Evolutionary conservation across 1,139 yeast species (phyloP).

Genomic region (Hemisphaericaspora xylanilytica): DNA sequence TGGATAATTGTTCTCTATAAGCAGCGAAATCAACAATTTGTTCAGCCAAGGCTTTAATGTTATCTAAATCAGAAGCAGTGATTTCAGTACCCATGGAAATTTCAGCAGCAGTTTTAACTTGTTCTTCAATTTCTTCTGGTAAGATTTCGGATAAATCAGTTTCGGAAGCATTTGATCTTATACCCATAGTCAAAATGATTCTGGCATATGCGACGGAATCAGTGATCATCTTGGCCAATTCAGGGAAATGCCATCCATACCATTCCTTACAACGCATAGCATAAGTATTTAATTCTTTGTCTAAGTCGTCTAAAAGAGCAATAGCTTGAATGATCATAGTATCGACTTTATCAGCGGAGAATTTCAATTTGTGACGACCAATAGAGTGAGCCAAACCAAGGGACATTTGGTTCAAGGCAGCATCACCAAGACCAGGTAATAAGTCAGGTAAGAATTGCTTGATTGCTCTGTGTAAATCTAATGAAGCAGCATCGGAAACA

Average conservation of each 20-base stretch:
- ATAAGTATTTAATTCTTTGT: slow-evolving; percentile 94
- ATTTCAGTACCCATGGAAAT: slow-evolving; percentile 99
- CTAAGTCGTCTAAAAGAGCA: slow-evolving; percentile 93
- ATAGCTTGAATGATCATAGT: slow-evolving; percentile 98
- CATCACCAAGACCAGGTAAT: slow-evolving; percentile 87
- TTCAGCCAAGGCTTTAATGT: slow-evolving; percentile 85
- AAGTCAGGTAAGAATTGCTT: slow-evolving; percentile 91
- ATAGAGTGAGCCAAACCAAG: slow-evolving; percentile 96
- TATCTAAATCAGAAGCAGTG: slow-evolving; percentile 80
- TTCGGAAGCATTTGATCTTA: no score
- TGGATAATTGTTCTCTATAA: slow-evolving; percentile 88
- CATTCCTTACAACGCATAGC: slow-evolving; percentile 99
- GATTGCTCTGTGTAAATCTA: slow-evolving; percentile 92
- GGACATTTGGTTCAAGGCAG: slow-evolving; percentile 88
- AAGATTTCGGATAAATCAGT: no score
- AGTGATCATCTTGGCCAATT: slow-evolving; percentile 92
- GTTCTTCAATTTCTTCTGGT: no score
- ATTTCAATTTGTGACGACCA: slow-evolving; percentile 98
- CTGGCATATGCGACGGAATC: slow-evolving; percentile 89
- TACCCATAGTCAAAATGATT: slow-evolving; percentile 77
- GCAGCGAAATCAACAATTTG: slow-evolving; percentile 94
- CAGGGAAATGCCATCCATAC: slow-evolving; percentile 99
- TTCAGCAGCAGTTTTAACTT: no score
- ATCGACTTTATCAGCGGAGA: slow-evolving; percentile 96
- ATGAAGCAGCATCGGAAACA: slow-evolving; percentile 90